Conservation (phyloP, 768 basidiomycete species). For the Phaeotremella skinneri region DNA sequence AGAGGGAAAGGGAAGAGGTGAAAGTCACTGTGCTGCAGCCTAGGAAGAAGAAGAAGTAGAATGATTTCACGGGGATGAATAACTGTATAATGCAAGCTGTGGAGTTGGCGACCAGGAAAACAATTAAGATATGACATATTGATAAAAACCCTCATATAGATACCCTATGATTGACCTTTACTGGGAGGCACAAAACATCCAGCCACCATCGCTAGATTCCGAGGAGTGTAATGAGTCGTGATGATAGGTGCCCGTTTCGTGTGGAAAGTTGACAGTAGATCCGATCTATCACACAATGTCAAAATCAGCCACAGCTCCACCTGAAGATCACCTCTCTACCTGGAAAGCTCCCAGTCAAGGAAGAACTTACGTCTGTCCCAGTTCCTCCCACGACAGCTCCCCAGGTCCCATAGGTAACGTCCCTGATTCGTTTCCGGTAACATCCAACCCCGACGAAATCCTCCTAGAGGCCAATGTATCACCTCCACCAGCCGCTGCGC, state of each 20-base stretch:
- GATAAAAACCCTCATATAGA: too few species aligned
- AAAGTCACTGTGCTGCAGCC: slow-evolving; percentile 41
- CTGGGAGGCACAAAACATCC: slow-evolving; percentile 56
- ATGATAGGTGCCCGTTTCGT: slow-evolving; percentile 94
- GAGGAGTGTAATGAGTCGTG: slow-evolving; percentile 88
- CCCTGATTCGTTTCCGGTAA: slow-evolving; percentile 2
- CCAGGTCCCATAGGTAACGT: slow-evolving; percentile 23
- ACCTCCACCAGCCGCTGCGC: slow-evolving; percentile 13
- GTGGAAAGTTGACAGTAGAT: slow-evolving; percentile 83
- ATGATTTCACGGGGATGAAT: neutral
- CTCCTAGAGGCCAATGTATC: neutral
- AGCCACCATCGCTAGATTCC: slow-evolving; percentile 87
- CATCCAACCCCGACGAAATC: neutral
- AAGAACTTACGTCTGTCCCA: slow-evolving; percentile 54
- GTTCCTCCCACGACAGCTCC: slow-evolving; percentile 15
- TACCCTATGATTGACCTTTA: slow-evolving; percentile 8
- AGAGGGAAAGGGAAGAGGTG: slow-evolving; percentile 26
- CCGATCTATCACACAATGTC: slow-evolving; percentile 67
- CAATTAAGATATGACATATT: too few species aligned
- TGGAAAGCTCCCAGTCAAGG: slow-evolving; percentile 10
- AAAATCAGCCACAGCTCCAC: slow-evolving; percentile 3
- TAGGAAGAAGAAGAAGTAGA: slow-evolving; percentile 47
- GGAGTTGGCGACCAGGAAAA: too few species aligned
- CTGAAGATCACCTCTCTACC: neutral
- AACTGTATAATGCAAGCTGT: too few species aligned